Base-by-base conservation (phyloP, 805 yeast genomes). In the Ogataea nitratoaversa region DNA sequence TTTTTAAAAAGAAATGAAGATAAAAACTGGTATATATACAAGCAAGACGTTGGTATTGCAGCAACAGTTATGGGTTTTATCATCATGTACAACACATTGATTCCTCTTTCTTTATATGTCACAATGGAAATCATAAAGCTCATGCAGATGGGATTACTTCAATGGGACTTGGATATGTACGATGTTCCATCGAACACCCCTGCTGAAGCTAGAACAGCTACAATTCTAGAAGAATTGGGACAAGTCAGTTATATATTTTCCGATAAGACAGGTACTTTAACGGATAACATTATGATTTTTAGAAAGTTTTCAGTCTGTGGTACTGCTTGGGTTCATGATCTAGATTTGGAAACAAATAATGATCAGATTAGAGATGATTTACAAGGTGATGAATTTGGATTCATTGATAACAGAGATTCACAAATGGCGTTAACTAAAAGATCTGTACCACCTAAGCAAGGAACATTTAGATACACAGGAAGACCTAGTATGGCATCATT, bases 201-300 rank as follows among this genome's bases (percentile, higher is more conserved):
- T 0, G 91, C 96, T 35, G 96, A 86, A 52, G 95, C 96, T 0
- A 81, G 91, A 58, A 90, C 98, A 0, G 96, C 98, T 0, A 86
- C 97, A 0, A 88, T 93, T 49, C 74, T 93, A 48, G 99, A 93
- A 59, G 99, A 93, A 63, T 68, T 93, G 52, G 99, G 99, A 2
- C 99, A 93, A 59, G 97, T 95, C 1, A 83, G 95, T 36, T 90
- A 91, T 57, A 75, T 93, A 3, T 93, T 93, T 60, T 85, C 96
- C 44, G 99, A 93, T 63, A 93, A 93, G 61, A 93, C 99, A 0
- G 99, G 99, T 8, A 93, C 99, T 0, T 71, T 93, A 45, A 93
- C 99, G 0, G 98, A 93, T 53, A 93, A 93, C 58, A 66, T 82
- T 52, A 93, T 93, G 99, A 66, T 91, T 20, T 93, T 93, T 60